Base-by-base conservation (phyloP, 306 rosid species). In the Gastrolobium bilobum region DNA sequence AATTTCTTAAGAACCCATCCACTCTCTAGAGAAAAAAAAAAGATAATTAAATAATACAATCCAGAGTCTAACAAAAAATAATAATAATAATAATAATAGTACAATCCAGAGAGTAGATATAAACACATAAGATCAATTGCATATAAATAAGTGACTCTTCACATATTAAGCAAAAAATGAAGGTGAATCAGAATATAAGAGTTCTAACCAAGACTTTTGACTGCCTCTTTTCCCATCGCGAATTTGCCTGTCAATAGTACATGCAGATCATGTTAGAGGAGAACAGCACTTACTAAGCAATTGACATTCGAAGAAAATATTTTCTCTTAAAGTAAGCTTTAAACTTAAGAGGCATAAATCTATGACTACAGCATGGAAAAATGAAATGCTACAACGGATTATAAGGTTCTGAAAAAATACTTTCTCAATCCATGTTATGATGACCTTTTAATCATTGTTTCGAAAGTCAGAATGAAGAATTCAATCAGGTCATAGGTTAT, bases 171-270 rank as follows among this genome's bases (percentile, higher is more conserved):
- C 31, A 3, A 4, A 63, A 67, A 72, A 11, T 8, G 44, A 47
- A 52, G 52, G 51, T 5, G 47, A 33, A 7, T 52, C 50, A 38
- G 72, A 82, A 60, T 43, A 44, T 7, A 47, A 11, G 77, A 79
- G 46, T 71, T 73, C 90, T 26, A 79, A 94, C 98, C 91, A 90
- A 81, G 81, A 92, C 94, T 84, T 85, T 89, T 58, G 97, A 89
- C 73, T 90, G 98, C 89, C 97, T 88, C 89, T 92, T 92, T 53
- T 92, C 94, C 98, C 98, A 94, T 51, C 96, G 84, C 6, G 91
- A 77, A 83, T 88, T 89, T 61, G 98, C 98, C 98, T 94, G 89
- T 47, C 82, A 77, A 39, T 38, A 58, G 6, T 11, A 38, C 39
- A 62, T 3, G 38, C 60, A 63, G 30, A 53, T 79, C 71, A 71